These are phyloP conservation scores for Mediolabrus comicus DNA, from an alignment of 108 stramenopile genomes.

Conservation along the genomic window DNA sequence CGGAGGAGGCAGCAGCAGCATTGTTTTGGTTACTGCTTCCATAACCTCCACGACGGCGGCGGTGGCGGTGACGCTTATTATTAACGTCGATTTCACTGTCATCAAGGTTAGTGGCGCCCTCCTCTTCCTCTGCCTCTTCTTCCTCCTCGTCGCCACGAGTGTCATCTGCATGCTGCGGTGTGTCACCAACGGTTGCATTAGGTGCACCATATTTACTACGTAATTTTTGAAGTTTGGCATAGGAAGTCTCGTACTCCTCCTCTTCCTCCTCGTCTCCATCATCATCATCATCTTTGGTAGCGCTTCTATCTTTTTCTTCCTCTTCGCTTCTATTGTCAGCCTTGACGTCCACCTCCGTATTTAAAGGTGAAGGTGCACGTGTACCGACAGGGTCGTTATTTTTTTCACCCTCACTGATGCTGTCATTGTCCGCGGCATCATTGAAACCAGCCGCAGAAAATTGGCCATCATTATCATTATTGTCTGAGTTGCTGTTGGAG, in stretches of 20 bases:
- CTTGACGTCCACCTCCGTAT: too few species aligned
- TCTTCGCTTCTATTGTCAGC: neutral
- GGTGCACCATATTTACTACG: neutral
- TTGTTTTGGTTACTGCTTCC: neutral
- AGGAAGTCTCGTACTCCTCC: conserved; percentile 10
- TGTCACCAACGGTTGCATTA: neutral
- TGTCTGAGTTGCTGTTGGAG: too few species aligned
- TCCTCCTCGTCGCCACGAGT: neutral
- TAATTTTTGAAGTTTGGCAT: conserved; percentile 5
- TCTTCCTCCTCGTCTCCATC: neutral
- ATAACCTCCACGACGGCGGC: conserved; percentile 4
- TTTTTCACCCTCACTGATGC: neutral
- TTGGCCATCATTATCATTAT: neutral
- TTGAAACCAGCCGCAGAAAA: neutral
- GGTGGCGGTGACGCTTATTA: neutral
- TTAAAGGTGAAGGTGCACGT: neutral
- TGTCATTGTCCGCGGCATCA: neutral
- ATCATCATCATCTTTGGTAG: neutral
- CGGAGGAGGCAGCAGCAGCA: neutral
- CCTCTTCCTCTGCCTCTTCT: too few species aligned
- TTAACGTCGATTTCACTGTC: neutral
- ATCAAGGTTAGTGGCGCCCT: neutral
- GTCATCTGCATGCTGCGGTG: neutral
- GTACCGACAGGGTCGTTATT: neutral
- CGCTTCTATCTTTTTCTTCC: neutral